Conservation (phyloP, 345 rosid genomes). For the Psidium friedrichsthalianum region DNA sequence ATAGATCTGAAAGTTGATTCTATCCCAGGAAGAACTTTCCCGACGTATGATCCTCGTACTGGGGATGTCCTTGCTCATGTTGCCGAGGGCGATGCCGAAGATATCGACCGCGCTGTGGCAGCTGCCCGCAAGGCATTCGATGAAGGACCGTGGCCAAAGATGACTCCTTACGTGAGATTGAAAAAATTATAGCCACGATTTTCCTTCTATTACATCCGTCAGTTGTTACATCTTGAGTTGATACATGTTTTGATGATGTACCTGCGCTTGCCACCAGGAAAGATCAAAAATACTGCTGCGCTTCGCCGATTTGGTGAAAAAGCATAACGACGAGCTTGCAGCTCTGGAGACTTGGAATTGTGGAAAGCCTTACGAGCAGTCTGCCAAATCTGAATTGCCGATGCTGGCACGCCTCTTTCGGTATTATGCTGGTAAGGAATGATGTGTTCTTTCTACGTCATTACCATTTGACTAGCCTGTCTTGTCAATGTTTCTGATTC, state of each 20-base stretch:
- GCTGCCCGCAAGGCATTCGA: slow-evolving; percentile 78
- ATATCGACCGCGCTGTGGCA: slow-evolving; percentile 50
- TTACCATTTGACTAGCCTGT: background rate
- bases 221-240: background rate
- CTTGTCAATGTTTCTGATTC: background rate
- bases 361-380: slow-evolving; percentile 79
- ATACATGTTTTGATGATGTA: background rate
- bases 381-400: slow-evolving; percentile 53
- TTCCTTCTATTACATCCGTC: background rate
- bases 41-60: slow-evolving; percentile 55
- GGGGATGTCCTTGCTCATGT: slow-evolving; percentile 59
- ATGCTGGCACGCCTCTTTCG: slow-evolving; percentile 63
- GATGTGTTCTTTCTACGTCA: background rate
- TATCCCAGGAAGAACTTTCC: slow-evolving; percentile 49
- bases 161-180: slow-evolving; percentile 45
- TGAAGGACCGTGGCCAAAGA: slow-evolving; percentile 73
- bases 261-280: slow-evolving; percentile 35
- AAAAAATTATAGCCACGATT: background rate
- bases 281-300: slow-evolving; percentile 59
- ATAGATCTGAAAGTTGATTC: background rate
- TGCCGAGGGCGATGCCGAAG: slow-evolving; percentile 66
- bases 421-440: slow-evolving; percentile 69
- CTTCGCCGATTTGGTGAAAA: slow-evolving; percentile 82
- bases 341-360: slow-evolving; percentile 90
- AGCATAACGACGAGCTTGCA: slow-evolving; percentile 76